phyloP scores from a whole-genome alignment of 2,329 filamentous ascomycete species.

The Talaromyces sp. region DNA sequence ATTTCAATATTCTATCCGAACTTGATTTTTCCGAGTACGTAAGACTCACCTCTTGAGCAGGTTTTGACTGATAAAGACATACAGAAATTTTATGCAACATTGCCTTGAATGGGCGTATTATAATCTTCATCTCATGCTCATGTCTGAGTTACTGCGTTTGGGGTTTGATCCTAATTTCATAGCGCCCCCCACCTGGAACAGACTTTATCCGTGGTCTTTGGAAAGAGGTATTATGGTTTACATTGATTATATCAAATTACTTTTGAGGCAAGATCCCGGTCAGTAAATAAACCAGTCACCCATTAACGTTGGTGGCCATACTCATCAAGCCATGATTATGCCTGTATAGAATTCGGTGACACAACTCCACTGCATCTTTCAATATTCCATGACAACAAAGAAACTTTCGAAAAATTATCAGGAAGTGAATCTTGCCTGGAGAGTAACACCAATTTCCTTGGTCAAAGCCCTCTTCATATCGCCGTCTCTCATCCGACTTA shows the following conservation, averaged over 20 bases:
- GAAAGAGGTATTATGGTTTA: too few species aligned
- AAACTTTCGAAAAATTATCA: neutral
- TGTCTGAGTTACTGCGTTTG: neutral
- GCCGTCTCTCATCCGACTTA: neutral
- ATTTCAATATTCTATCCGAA: neutral
- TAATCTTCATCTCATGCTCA: neutral
- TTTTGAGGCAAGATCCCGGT: neutral
- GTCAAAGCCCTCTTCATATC: neutral
- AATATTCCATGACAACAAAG: neutral
- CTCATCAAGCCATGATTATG: neutral
- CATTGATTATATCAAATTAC: neutral
- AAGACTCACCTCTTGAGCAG: neutral
- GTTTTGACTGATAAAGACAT: neutral
- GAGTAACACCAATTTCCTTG: neutral
- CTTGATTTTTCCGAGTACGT: neutral
- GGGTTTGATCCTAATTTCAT: neutral
- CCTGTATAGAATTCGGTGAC: neutral
- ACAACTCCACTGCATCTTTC: neutral
- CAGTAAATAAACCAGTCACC: neutral
- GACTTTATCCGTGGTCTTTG: too few species aligned
- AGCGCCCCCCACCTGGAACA: too few species aligned
- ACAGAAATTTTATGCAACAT: neutral
- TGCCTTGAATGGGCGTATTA: neutral
- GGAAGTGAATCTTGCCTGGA: neutral
- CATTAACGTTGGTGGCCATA: neutral